Percentiles rank a stretch among this genome's conserved stretches.
Evolutionary conservation across 345 rosid genomes (phyloP).

Genomic region (Citrus australasica): DNA sequence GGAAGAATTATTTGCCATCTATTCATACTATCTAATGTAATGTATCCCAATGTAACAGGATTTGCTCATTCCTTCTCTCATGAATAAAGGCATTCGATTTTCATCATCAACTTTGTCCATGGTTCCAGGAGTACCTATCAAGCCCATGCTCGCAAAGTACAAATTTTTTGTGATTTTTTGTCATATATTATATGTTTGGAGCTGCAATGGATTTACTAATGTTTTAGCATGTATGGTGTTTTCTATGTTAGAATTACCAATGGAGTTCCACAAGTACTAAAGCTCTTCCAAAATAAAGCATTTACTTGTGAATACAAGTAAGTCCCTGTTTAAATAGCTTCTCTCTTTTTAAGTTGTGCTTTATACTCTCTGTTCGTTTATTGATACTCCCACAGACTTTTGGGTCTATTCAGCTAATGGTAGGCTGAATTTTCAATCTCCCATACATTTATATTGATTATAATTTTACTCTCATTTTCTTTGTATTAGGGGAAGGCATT

Average conservation of each 20-base stretch:
- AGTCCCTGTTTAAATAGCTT: conserved; percentile 24
- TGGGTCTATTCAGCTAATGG: background rate
- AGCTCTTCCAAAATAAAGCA: conserved; percentile 59
- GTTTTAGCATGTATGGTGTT: conserved; percentile 13
- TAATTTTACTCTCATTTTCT: background rate
- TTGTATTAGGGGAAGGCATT: background rate
- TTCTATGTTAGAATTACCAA: conserved; percentile 56
- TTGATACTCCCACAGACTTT: background rate
- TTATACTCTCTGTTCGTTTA: background rate
- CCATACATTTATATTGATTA: background rate
- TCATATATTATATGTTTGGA: background rate
- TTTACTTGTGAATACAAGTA: conserved; percentile 91
- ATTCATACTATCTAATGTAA: background rate
- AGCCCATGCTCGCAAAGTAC: conserved; percentile 96
- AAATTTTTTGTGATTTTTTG: conserved; percentile 3
- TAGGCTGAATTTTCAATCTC: background rate
- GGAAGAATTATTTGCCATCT: background rate
- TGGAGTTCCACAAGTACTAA: conserved; percentile 58
- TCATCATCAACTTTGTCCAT: conserved; percentile 71
- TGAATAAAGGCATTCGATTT: conserved; percentile 64
- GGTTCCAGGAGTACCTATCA: conserved; percentile 80
- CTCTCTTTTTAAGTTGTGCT: background rate
- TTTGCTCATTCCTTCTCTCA: conserved; percentile 62
- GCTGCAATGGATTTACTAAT: conserved; percentile 7
- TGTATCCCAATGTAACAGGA: conserved; percentile 42